Base-by-base conservation (phyloP, 495 filamentous ascomycete genomes). In the Niebla homalea region DNA sequence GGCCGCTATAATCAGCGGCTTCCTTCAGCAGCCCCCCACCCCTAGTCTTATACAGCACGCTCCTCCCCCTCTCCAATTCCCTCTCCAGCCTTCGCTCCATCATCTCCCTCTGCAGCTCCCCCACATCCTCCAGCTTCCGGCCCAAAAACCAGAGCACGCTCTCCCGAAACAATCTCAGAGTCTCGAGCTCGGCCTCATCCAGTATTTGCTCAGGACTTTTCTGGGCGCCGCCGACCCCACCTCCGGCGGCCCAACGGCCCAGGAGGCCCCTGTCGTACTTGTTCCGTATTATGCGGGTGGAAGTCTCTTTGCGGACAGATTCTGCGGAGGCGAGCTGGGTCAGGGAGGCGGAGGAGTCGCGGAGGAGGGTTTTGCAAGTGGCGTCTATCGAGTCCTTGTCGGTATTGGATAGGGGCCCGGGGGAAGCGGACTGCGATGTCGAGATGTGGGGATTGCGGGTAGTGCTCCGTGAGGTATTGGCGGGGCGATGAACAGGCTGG, bases 61-160 rank as follows among this genome's bases (percentile, higher is more conserved):
- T 92, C 68, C 84, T 87, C 63, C 81, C 88, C 74, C 81, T 87
- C 71, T 97, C 93, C 60, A 88, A 71, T 60, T 89, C 85, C 50
- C 93, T 69, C 61, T 78, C 77, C 52, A 97, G 64, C 58, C 92
- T 66, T 60, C 83, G 84, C 67, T 94, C 92, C 70, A 97, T 93
- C 86, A 96, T 95, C 43, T 69, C 71, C 47, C 85, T 74, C 70
- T 97, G 89, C 54, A 84, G 77, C 63, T 78, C 70, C 29, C 81
- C 81, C 12, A 79, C 85, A 50, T 79, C 73, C 66, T 92, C 85
- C 36, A 98, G 63, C 57, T 77, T 74, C 47, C 80, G 70, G 47
- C 84, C 70, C 55, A 98, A 59, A 61, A 82, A 89, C 83, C 83
- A 88, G 2, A 97, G 63, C 21, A 97, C 79, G 51, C 80, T 78